phyloP scores from a whole-genome alignment of 768 basidiomycete genomes.

The Boletus subcaerulescens region DNA sequence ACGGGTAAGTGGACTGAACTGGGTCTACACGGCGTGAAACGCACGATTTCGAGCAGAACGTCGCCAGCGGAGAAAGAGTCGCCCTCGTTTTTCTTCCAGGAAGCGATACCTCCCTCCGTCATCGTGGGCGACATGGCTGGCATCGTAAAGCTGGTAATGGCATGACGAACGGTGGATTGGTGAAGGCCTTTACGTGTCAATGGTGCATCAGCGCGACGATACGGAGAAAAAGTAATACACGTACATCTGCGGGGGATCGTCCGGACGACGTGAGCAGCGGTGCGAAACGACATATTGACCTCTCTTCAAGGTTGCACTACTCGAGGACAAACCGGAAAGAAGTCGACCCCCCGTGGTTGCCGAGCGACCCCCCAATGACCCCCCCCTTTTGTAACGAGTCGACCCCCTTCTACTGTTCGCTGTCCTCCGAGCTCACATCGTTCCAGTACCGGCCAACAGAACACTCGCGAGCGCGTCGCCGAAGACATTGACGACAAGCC shows the following conservation, averaged over 20 bases:
- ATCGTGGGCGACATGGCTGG: conserved; percentile 98
- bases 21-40: conserved; percentile 26
- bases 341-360: conserved; percentile 7
- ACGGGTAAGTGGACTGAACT: background rate
- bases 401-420: background rate
- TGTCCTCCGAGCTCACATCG: background rate
- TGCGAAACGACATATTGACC: conserved; percentile 14
- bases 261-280: conserved; percentile 10
- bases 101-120: conserved; percentile 89
- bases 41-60: conserved; percentile 84
- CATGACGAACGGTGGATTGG: conserved; percentile 46
- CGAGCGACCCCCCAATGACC: conserved; percentile 13
- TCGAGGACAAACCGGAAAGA: background rate
- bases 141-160: conserved; percentile 78
- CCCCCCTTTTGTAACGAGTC: background rate
- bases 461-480: conserved; percentile 8
- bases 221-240: background rate
- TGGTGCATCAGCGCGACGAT: conserved; percentile 1
- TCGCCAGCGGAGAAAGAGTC: conserved; percentile 79
- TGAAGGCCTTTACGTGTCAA: conserved; percentile 40
- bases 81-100: conserved; percentile 88
- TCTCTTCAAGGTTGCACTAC: background rate
- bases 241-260: conserved; percentile 25
- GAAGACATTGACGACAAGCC: background rate
- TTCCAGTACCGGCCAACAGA: background rate